Conservation (phyloP, 208 protist species). For the Trichomonas vaginalis region DNA sequence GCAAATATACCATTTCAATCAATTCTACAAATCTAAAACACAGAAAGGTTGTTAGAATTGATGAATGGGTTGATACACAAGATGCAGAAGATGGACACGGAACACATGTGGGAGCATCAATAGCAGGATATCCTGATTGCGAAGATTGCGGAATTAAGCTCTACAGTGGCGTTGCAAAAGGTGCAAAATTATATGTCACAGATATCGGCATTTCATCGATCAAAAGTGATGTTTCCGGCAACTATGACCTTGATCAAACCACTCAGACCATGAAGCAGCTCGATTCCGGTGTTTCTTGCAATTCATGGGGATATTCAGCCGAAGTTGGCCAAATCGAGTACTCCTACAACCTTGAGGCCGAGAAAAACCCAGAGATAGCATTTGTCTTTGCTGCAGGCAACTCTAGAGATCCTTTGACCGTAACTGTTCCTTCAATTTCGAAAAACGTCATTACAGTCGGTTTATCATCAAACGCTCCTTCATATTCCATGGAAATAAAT, state of each 20-base stretch:
- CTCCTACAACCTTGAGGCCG: background rate
- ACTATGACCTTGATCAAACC: too few species aligned
- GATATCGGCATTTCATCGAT: background rate
- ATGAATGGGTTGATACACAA: background rate
- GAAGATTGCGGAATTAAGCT: background rate
- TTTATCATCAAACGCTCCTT: background rate
- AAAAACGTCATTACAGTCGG: background rate
- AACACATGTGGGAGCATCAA: background rate
- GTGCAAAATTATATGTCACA: background rate
- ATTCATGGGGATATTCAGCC: background rate
- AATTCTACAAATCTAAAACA: background rate
- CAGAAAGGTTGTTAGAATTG: background rate
- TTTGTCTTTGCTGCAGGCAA: background rate
- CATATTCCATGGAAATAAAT: background rate
- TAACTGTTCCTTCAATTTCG: background rate
- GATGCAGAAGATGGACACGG: background rate
- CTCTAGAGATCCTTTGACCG: background rate
- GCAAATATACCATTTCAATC: background rate
- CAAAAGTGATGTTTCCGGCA: too few species aligned
- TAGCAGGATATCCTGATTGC: background rate
- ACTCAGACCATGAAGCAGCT: background rate
- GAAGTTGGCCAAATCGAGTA: background rate
- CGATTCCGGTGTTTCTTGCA: background rate
- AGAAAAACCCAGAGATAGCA: background rate
- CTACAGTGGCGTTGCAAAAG: background rate